These are phyloP conservation scores for Lophiostoma macrostomum DNA, from an alignment of 495 filamentous ascomycete species.

Conservation along the genomic window DNA sequence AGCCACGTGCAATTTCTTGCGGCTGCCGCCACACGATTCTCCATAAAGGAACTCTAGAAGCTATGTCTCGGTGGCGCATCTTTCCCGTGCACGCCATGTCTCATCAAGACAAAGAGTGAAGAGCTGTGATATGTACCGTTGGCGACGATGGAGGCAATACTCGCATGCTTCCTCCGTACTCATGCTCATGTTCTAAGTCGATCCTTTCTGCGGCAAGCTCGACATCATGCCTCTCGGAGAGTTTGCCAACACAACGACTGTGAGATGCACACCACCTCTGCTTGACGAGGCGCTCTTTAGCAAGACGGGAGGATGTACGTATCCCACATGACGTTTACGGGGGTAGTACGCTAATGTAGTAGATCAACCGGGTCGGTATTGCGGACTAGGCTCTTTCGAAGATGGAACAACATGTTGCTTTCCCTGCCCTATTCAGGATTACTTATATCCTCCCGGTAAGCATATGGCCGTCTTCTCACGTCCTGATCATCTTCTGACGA, in stretches of 20 bases:
- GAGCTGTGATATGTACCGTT: too few relatives aligned
- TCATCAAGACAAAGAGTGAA: too few relatives aligned
- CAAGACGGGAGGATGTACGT: constrained; percentile 36
- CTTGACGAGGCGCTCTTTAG: constrained; percentile 28
- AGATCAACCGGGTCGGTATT: constrained; percentile 39
- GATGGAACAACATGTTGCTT: constrained; percentile 37
- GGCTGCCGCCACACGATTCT: too few relatives aligned
- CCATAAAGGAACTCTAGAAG: too few relatives aligned
- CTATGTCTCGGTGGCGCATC: too few relatives aligned
- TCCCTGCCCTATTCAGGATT: constrained; percentile 39
- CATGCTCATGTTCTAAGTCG: too few relatives aligned
- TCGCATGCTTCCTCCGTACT: too few relatives aligned
- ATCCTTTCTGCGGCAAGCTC: too few relatives aligned
- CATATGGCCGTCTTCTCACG: too few relatives aligned
- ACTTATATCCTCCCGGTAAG: constrained; percentile 37
- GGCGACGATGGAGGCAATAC: too few relatives aligned
- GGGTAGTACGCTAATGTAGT: constrained; percentile 1
- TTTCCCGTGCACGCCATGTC: too few relatives aligned
- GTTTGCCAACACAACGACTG: constrained; percentile 17
- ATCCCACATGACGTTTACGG: background rate
- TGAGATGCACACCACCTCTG: constrained; percentile 34
- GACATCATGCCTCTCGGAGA: constrained; percentile 18
- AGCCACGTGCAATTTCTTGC: too few relatives aligned
- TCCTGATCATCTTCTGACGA: background rate
- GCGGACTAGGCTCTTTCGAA: constrained; percentile 29